Conservation (phyloP, 2,329 filamentous ascomycete species). For the Cordyceps cateniannulata region DNA sequence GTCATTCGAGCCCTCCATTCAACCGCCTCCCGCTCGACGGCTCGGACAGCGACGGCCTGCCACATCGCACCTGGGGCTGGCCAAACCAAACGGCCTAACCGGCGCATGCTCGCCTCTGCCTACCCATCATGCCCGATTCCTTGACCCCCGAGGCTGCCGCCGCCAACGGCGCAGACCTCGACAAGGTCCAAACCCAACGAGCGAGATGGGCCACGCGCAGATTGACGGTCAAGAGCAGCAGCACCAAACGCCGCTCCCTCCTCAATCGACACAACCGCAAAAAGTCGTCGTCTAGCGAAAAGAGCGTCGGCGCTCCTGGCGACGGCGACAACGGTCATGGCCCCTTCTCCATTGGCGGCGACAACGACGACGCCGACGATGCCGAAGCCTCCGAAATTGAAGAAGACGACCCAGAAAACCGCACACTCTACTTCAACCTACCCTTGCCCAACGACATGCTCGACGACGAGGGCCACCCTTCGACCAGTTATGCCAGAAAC, state of each 20-base stretch:
- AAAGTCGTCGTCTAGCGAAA: conserved; percentile 56
- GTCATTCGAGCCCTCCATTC: background rate
- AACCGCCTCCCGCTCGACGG: background rate
- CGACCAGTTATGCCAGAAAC: conserved; percentile 70
- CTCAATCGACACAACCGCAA: conserved; percentile 68
- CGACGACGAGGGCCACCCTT: conserved; percentile 74
- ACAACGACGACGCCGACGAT: conserved; percentile 21
- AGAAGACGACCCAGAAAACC: conserved; percentile 34
- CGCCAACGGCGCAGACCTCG: conserved; percentile 17
- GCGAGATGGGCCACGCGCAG: conserved; percentile 96
- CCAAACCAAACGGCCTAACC: conserved; percentile 9
- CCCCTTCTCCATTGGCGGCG: conserved; percentile 24
- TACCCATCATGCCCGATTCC: conserved; percentile 27
- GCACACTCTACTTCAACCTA: conserved; percentile 78
- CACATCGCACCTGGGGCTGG: background rate
- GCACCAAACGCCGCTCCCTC: conserved; percentile 75
- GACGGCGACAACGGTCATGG: conserved; percentile 27
- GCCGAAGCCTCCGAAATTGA: conserved; percentile 28
- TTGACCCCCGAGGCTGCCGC: conserved; percentile 20
- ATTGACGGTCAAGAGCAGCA: conserved; percentile 66
- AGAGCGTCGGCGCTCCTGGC: conserved; percentile 50
- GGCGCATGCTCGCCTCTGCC: conserved; percentile 12
- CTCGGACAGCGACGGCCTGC: background rate
- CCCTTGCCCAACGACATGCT: conserved; percentile 67
- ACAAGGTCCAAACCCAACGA: conserved; percentile 52